Base-by-base conservation (phyloP, 1,139 yeast genomes). In the Candida anutae region DNA sequence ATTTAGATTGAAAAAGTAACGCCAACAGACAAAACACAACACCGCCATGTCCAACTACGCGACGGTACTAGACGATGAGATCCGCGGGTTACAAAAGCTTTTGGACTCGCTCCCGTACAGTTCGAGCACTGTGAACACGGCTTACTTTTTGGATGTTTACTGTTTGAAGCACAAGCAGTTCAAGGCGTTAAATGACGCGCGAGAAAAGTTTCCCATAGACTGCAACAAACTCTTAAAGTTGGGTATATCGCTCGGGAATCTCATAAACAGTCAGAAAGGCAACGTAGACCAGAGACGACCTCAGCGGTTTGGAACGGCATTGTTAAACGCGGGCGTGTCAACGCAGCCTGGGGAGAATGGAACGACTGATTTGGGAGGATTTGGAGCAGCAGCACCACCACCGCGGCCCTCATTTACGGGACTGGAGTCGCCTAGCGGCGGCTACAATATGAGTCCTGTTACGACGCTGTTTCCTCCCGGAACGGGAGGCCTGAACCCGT, bases 221-320 rank as follows among this genome's bases (percentile, higher is more conserved):
- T 45, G 60, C 24, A 56, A 43, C 37, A 62, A 62, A 36, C 46
- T 65, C 21, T 44, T 65, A 25, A 65, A 65, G 38, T 42, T 65
- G 22, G 65, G 68, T 6, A 63, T 65, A 15, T 62, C 69, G 21
- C 48, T 65, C 17, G 72, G 72, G 0, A 63, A 62, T 38, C 45
- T 64, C 28, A 39, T 64, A 23, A 62, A 59, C 34, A 46, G 65
- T 10, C 47, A 56, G 23, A 58, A 58, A 30, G 34, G 46, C 16
- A 70, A 64, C 33, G 62, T 61, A 35, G 65, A 60, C 22, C 53
- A 46, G 26, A 53, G 45, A 31, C 55, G 49, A 24, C 45, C 44
- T 23, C 55, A 46, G 27, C 41, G 26, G 29, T 22, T 25, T 27
- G 41, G 40, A 25, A 24, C 34, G 22, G 36, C 26, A 21, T 34